Base-by-base conservation (phyloP, 495 filamentous ascomycete genomes). In the Lophiostoma macrostomum region DNA sequence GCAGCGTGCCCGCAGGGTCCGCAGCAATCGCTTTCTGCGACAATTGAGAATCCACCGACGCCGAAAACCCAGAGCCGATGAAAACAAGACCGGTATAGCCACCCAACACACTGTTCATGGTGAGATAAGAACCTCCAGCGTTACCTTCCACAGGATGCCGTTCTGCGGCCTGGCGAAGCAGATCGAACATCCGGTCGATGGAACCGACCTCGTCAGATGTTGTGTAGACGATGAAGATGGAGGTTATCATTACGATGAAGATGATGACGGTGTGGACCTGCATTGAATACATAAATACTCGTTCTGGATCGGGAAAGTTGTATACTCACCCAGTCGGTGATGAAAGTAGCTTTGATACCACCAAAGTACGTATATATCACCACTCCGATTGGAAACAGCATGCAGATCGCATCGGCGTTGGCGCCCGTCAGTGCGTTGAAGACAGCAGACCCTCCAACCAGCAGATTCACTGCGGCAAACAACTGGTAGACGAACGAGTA, bases 1-100 rank as follows among this genome's bases (percentile, higher is more conserved):
- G 72, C 1, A 74, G 67, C 6, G 70, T 69, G 13, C 67, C 61
- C 8, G 58, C 60, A 1, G 71, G 71, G n/a, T 63, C 53, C 5
- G 72, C 71, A 0, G 73, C 65, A 52, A 77, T 73, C 1, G 72
- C 68, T 36, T 76, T 76, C 53, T 72, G 72, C 37, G 71, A 76
- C 53, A 74, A 74, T 35, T 67, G 69, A 0, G 71, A 74, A 45
- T 75, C 73, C 71, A 72, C 74, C 7, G 54, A 40, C 12, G 61
- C 56, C 32, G 45, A 52, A 41, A 60, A 58, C 36, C 61, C 61
- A 12, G 50, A 57, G 28, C 40, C 48, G 22, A 61, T 61, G 27
- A 56, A 52, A 20, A 64, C 22, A 14, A 64, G 43, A 18, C 57
- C 57, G 37, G 61, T 61, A 16, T 57, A 36, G 18, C 57, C 50